phyloP scores from a whole-genome alignment of 139 green algal species.

The Chlorella ohadii region DNA sequence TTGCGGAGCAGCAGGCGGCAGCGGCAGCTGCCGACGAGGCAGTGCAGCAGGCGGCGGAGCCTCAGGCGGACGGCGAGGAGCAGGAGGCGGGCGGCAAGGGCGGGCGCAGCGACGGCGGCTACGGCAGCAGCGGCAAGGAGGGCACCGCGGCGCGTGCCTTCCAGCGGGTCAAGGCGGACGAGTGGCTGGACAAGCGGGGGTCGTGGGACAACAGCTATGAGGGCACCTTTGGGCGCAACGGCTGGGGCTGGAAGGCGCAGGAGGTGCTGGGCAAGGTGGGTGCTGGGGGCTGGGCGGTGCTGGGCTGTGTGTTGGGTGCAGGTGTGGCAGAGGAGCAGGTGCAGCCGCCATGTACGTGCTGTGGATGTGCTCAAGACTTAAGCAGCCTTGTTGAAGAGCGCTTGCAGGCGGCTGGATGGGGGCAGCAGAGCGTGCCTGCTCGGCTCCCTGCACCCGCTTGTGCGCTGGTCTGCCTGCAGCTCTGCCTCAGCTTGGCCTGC shows the following conservation, averaged over 20 bases:
- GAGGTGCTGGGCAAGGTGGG: conserved; percentile 82
- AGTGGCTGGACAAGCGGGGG: conserved; percentile 89
- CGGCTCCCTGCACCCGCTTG: not conserved
- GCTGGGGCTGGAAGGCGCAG: conserved; percentile 95
- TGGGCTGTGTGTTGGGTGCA: not conserved
- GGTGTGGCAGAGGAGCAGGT: not conserved
- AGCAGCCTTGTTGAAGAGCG: too few species aligned
- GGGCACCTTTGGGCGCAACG: conserved; percentile 73
- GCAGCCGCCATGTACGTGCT: too few species aligned
- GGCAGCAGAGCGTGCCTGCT: not conserved
- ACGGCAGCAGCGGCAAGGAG: conserved; percentile 19
- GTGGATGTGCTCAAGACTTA: too few species aligned
- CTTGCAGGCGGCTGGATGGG: too few species aligned
- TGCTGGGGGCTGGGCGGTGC: not conserved
- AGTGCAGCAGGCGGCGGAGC: not conserved
- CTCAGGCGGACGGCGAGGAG: not conserved
- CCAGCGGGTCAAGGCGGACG: conserved; percentile 82
- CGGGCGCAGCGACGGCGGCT: conserved; percentile 8
- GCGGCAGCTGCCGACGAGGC: not conserved
- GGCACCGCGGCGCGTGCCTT: conserved; percentile 67
- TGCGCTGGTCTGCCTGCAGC: not conserved
- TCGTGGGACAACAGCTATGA: conserved; percentile 80
- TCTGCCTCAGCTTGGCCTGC: not conserved
- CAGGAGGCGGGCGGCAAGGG: not conserved
- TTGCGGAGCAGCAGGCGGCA: not conserved